These are phyloP conservation scores for Penstemon eatonii DNA, from an alignment of 257 asterid species.

Conservation along the genomic window DNA sequence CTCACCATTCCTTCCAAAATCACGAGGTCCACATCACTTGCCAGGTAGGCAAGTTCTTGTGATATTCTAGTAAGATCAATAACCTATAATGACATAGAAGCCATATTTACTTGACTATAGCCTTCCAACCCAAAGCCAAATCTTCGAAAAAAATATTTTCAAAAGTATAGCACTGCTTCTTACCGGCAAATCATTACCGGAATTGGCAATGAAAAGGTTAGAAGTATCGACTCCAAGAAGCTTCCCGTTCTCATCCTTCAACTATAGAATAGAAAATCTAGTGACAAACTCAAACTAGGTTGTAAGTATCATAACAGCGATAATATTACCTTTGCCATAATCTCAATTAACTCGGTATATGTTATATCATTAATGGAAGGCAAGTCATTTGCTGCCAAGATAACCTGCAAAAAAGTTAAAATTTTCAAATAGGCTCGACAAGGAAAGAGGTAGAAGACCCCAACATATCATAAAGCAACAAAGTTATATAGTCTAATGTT, in stretches of 20 bases:
- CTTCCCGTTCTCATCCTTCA: slow-evolving; percentile 80
- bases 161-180: slow-evolving; percentile 36
- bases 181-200: slow-evolving; percentile 96
- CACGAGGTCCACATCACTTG: slow-evolving; percentile 90
- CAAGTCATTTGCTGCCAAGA: slow-evolving; percentile 88
- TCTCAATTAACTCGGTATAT: slow-evolving; percentile 71
- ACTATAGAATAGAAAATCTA: slow-evolving; percentile 43
- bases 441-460: background rate
- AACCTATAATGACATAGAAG: slow-evolving; percentile 46
- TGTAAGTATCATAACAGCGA: slow-evolving; percentile 15
- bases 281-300: slow-evolving; percentile 29
- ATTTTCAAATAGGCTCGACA: slow-evolving; percentile 15
- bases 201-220: slow-evolving; percentile 79
- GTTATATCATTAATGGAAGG: slow-evolving; percentile 95
- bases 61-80: slow-evolving; percentile 85
- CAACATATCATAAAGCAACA: slow-evolving; percentile 1
- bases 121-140: slow-evolving; percentile 11
- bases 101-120: slow-evolving; percentile 21
- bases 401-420: slow-evolving; percentile 57
- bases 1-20: slow-evolving; percentile 95
- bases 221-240: slow-evolving; percentile 83
- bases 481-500: slow-evolving; percentile 8
- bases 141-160: background rate
- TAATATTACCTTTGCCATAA: slow-evolving; percentile 64
- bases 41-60: slow-evolving; percentile 88